phyloP scores from a whole-genome alignment of 768 basidiomycete genomes.

The Lyophyllum atratum region DNA sequence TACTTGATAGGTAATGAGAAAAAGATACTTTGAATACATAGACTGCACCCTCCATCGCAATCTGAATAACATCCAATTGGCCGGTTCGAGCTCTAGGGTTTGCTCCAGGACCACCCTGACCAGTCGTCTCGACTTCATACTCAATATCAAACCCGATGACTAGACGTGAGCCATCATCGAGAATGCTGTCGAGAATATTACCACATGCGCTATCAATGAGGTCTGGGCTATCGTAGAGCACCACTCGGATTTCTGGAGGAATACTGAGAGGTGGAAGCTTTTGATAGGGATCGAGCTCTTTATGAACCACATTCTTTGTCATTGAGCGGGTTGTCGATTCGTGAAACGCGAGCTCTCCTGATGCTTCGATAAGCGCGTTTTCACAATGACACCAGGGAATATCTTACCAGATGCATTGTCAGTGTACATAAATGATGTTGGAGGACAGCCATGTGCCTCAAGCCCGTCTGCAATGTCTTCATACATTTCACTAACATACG shows the following conservation, averaged over 20 bases:
- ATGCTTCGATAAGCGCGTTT: neutral
- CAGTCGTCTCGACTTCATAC: conserved; percentile 5
- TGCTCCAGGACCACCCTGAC: neutral
- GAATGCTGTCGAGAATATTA: neutral
- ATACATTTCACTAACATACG: conserved; percentile 5
- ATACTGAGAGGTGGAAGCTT: neutral
- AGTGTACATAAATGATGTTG: conserved; percentile 1
- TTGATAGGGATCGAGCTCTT: neutral
- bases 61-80: conserved; percentile 5
- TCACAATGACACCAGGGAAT: neutral
- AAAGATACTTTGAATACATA: conserved; percentile 2
- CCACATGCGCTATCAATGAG: conserved; percentile 5
- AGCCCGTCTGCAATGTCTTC: conserved; percentile 7
- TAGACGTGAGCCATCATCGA: neutral
- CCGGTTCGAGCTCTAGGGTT: neutral
- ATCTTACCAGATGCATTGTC: neutral
- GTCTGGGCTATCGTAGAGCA: neutral
- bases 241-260: neutral
- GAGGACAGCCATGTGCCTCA: neutral
- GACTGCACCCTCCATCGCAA: neutral
- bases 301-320: neutral
- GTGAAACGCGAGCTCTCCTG: conserved; percentile 6
- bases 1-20: neutral
- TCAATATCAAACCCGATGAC: conserved; percentile 2
- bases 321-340: neutral